phyloP scores from a whole-genome alignment of 2,329 filamentous ascomycete genomes.

The Ophiostoma sp. region DNA sequence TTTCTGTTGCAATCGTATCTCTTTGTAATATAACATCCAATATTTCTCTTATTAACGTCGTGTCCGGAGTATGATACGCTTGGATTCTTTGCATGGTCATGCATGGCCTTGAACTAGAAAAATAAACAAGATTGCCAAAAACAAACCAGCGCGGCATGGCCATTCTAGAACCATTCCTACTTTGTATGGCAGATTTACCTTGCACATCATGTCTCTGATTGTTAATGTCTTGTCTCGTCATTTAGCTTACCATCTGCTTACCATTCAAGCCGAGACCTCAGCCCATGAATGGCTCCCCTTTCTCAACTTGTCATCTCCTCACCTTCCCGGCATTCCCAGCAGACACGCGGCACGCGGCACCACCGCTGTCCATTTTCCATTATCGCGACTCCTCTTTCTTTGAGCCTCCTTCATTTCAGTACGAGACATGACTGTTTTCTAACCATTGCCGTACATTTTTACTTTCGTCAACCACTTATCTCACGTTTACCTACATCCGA shows the following conservation, averaged over 20 bases:
- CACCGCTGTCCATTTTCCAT: not conserved
- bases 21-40: not conserved
- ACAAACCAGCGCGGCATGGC: not conserved
- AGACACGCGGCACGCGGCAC: not conserved
- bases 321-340: not conserved
- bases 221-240: not conserved
- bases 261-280: not conserved
- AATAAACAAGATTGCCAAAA: not conserved
- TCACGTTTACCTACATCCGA: not conserved
- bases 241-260: not conserved
- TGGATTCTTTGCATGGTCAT: not conserved
- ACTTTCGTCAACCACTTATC: not conserved
- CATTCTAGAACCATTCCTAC: constrained; percentile 6
- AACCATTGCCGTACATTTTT: not conserved
- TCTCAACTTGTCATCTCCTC: not conserved
- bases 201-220: no score
- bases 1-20: not conserved
- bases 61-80: not conserved
- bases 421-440: not conserved
- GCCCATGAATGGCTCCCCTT: not conserved
- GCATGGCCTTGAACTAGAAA: constrained; percentile 7
- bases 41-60: not conserved
- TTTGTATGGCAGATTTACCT: not conserved
- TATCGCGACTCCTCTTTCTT: not conserved
- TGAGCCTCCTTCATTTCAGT: not conserved